Evolutionary conservation across 345 rosid species (phyloP), one percentile per base, ranked within the genome.

Genomic region (Erucastrum elatum): DNA sequence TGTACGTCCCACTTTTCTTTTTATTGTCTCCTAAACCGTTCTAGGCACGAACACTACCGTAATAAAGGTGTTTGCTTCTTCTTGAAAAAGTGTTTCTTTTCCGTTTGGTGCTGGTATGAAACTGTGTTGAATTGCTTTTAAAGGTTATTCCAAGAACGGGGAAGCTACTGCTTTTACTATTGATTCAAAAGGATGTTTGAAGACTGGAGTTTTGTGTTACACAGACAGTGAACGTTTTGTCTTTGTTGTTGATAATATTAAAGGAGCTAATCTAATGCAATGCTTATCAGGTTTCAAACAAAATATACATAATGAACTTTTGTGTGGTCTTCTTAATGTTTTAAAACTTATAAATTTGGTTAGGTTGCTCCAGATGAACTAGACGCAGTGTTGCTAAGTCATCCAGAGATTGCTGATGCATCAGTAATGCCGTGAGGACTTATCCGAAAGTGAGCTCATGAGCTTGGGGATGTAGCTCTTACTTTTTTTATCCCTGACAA

Each of bases 191-290:
- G 97, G 98, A 75, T 94, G 99, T 97, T 78, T 95, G 37, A 91
- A 88, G 78, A 95, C 98, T 7, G 98, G 98, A 39, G 97, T 89
- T 81, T 81, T 95, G 39, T 93, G 97, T 84, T 93, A 89, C 81
- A 86, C 88, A 35, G 96, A 93, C 37, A 89, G 84, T 7, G 91
- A 90, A 35, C 97, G 98, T 6, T 95, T 86, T 85, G 84, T 95
- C 51, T 91, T 89, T 34, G 83, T 90, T 51, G 98, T 93, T 1
- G 99, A 91, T 76, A 21, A 82, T 96, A 80, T 72, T 95, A 80
- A 91, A 93, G 82, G 98, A 95, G 85, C 85, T 93, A 21, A 94
- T 94, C 73, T 91, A 90, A 82, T 94, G 94, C 84, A 94, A 93
- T 72, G 98, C 96, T 4, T 91, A 91, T 84, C 96, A 93, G 97